A percentile compares a stretch with the other conserved stretches of the same genome.
phyloP scores from a whole-genome alignment of 1,284 basidiomycete genomes.

The Apiotrichum montevideense region DNA sequence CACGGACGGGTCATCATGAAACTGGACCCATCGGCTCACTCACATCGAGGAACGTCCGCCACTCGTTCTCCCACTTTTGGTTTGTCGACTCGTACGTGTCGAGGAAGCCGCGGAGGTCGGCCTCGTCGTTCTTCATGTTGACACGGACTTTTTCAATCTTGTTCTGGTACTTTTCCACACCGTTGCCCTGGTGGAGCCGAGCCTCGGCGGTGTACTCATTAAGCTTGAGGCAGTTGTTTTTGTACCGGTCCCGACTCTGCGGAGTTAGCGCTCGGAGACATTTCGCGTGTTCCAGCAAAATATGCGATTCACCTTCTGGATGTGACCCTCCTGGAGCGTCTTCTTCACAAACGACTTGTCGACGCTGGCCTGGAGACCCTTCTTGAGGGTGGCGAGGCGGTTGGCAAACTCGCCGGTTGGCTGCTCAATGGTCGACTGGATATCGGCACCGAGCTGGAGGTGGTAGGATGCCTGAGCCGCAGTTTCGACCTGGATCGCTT shows the following conservation, averaged over 20 bases:
- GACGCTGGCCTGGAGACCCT: conserved; percentile 59
- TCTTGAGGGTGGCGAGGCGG: conserved; percentile 66
- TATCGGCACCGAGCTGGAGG: conserved; percentile 64
- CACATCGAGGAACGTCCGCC: conserved; percentile 84
- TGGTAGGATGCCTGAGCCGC: conserved; percentile 59
- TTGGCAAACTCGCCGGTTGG: conserved; percentile 60
- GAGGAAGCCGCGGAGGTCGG: conserved; percentile 84
- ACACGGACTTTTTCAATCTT: conserved; percentile 86
- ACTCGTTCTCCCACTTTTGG: conserved; percentile 84
- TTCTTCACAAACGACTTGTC: conserved; percentile 86
- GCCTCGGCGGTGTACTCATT: conserved; percentile 93
- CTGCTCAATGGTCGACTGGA: conserved; percentile 69
- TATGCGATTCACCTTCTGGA: conserved; percentile 54
- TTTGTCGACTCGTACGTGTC: conserved; percentile 73
- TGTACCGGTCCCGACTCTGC: conserved; percentile 84
- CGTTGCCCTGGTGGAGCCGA: conserved; percentile 85
- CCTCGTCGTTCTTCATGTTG: conserved; percentile 81
- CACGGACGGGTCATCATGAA: too few species aligned
- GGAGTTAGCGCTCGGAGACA: not conserved
- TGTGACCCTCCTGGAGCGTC: conserved; percentile 73
- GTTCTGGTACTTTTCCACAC: conserved; percentile 79
- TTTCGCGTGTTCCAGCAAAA: not conserved
- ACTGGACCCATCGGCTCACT: conserved; percentile 10
- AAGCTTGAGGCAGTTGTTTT: conserved; percentile 86
- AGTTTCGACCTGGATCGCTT: conserved; percentile 73